phyloP scores from a whole-genome alignment of 179 eudicot species.

The Drosera spatulata region DNA sequence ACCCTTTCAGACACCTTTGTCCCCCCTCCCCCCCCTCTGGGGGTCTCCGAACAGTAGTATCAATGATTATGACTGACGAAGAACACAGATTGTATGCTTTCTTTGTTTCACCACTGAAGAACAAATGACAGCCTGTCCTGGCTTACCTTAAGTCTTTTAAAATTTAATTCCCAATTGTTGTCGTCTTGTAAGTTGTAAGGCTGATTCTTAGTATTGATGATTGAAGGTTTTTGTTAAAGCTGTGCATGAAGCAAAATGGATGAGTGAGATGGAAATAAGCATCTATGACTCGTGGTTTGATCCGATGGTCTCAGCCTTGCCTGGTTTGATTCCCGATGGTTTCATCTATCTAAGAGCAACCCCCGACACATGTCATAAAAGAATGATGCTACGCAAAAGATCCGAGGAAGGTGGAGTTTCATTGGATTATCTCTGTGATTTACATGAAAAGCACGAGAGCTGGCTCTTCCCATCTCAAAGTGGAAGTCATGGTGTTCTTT shows the following conservation, averaged over 20 bases:
- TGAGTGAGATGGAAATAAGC: slow-evolving; percentile 98
- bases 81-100: too few relatives aligned
- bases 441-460: slow-evolving; percentile 94
- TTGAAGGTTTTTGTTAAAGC: slow-evolving; percentile 89
- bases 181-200: too few relatives aligned
- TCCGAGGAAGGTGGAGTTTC: slow-evolving; percentile 85
- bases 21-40: too few relatives aligned
- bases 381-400: slow-evolving; percentile 79
- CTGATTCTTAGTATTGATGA: too few relatives aligned
- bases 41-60: too few relatives aligned
- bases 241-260: slow-evolving; percentile 98
- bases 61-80: too few relatives aligned
- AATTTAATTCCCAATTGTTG: too few relatives aligned
- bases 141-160: too few relatives aligned
- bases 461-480: slow-evolving; percentile 73
- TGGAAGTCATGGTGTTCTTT: slow-evolving; percentile 63
- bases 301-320: slow-evolving; percentile 83
- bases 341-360: slow-evolving; percentile 94
- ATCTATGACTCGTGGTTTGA: slow-evolving; percentile 97
- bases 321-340: slow-evolving; percentile 90
- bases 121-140: too few relatives aligned
- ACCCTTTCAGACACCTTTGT: too few relatives aligned
- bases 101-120: too few relatives aligned
- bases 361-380: slow-evolving; percentile 92
- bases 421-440: slow-evolving; percentile 67